These are phyloP conservation scores for Dunaliella sp. DNA, from an alignment of 139 green algal genomes.

Conservation along the genomic window DNA sequence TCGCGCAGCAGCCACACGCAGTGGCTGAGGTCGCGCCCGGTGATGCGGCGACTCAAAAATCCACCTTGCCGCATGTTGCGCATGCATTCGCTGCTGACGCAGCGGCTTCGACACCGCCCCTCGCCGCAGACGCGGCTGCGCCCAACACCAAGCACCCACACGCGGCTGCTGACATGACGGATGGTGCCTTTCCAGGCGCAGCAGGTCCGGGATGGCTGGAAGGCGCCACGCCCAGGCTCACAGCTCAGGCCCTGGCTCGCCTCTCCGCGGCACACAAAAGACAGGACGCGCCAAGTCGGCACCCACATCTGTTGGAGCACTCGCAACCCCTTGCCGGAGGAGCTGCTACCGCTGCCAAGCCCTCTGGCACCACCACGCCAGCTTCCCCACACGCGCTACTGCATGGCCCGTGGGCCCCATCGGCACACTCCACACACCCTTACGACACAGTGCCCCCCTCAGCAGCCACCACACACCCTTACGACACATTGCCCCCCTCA, in stretches of 20 bases:
- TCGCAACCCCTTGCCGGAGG: not conserved
- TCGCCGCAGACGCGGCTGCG: not conserved
- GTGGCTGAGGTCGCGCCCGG: not conserved
- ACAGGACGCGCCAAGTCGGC: not conserved
- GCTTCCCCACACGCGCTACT: not conserved
- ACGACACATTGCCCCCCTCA: not conserved
- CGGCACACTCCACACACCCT: not conserved
- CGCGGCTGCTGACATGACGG: not conserved
- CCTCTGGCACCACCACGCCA: not conserved
- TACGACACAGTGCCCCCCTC: not conserved
- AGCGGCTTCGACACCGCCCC: not conserved
- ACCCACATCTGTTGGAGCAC: not conserved
- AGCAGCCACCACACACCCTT: not conserved
- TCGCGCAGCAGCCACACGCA: not conserved
- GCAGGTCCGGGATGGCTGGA: not conserved
- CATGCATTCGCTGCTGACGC: not conserved
- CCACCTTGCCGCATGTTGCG: not conserved
- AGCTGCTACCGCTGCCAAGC: not conserved
- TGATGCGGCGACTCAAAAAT: not conserved
- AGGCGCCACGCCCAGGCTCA: not conserved
- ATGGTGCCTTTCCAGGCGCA: not conserved
- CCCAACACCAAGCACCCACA: not conserved
- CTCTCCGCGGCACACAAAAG: not conserved
- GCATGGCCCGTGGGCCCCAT: not conserved
- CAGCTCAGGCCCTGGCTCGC: not conserved